Evolutionary conservation across 495 filamentous ascomycete species (phyloP), one percentile per base, ranked within the genome.

Genomic region (Aeminium ludgeri): DNA sequence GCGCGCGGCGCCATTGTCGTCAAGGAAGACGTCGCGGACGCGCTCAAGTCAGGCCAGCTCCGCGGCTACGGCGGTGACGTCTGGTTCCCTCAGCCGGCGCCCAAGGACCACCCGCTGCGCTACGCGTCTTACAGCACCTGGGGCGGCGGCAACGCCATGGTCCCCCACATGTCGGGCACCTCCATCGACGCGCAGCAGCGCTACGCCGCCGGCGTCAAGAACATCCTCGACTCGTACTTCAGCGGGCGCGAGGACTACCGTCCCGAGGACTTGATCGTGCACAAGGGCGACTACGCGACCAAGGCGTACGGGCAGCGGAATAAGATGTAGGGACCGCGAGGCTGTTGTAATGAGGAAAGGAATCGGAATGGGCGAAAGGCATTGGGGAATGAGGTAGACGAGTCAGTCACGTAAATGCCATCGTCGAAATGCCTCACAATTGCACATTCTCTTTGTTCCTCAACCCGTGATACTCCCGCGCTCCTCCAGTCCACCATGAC

Each of bases 1-100:
- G 89, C 89, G 39, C 89, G 89, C 61, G 89, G 89, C 51, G 89
- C 89, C 59, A 97, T 97, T 56, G 89, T 97, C 44, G 89, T 95
- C 59, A 97, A 97, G 76, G 87, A 96, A 65, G 89, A 95, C 55
- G 89, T 97, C 34, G 89, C 89, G 34, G 87, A 82, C 37, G 89
- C 89, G 20, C 73, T 97, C 58, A 82, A 85, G 69, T 70, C 71
- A 28, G 89, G 89, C 55, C 86, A 97, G 62, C 83, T 97, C 59
- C 78, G 85, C 48, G 89, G 89, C 44, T 97, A 97, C 64, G 89
- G 89, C 54, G 89, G 89, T 60, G 86, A 93, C 57, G 86, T 94
- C 59, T 83, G 79, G 79, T 82, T 76, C 74, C 79, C 78, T 36
- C 89, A 97, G 68, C 89, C 89, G 42, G 89, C 89, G 33, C 89